phyloP scores from a whole-genome alignment of 805 yeast genomes.

The Schwanniomyces sp. region DNA sequence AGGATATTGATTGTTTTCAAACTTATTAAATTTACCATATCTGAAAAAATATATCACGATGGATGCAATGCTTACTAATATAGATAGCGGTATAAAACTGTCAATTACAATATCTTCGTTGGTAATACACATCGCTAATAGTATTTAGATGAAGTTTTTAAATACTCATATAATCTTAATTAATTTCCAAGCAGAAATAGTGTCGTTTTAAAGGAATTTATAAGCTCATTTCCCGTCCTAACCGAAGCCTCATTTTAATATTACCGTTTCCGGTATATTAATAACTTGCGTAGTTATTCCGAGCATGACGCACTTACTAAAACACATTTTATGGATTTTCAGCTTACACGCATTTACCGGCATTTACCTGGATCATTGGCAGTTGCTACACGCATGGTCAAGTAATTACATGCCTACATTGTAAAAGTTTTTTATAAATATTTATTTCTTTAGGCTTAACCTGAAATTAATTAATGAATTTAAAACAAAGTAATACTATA shows the following conservation, averaged over 20 bases:
- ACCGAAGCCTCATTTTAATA: not conserved
- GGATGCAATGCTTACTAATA: not conserved
- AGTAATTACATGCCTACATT: not conserved
- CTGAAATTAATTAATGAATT: constrained; percentile 6
- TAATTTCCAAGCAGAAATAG: not conserved
- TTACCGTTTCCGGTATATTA: not conserved
- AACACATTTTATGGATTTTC: not conserved
- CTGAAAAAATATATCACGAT: constrained; percentile 4
- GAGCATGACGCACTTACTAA: not conserved
- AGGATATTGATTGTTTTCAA: constrained; percentile 7
- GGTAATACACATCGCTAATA: not conserved
- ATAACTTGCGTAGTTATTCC: not conserved
- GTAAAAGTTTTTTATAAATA: not conserved
- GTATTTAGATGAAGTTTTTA: not conserved
- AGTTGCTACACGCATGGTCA: no score
- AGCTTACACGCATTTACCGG: no score
- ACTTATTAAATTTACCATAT: constrained; percentile 3
- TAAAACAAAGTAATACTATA: constrained; percentile 4
- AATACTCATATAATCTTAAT: not conserved
- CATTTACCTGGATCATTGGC: no score
- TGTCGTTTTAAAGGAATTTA: not conserved
- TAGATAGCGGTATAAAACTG: not conserved
- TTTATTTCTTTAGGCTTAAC: constrained; percentile 3
- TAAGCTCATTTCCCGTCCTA: not conserved
- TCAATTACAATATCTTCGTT: not conserved